phyloP scores from a whole-genome alignment of 768 basidiomycete genomes.

The Cyclocybe aegerita region DNA sequence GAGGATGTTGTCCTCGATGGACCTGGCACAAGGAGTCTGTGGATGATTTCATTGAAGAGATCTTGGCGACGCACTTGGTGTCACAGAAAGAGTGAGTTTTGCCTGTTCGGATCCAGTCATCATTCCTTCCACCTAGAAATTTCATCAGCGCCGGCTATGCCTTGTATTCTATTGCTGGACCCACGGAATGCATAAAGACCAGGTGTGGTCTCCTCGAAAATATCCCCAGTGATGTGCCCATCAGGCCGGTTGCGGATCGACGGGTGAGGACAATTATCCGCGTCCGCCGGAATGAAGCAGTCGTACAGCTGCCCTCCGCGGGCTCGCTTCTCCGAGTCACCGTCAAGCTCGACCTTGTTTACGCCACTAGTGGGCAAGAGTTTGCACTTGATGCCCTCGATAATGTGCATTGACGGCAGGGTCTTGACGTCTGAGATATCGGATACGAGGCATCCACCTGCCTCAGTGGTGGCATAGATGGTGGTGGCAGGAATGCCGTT shows the following conservation, averaged over 20 bases:
- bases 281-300: constrained; percentile 54
- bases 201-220: constrained; percentile 54
- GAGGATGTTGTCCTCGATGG: constrained; percentile 31
- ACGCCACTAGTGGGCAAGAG: constrained; percentile 12
- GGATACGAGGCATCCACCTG: constrained; percentile 4
- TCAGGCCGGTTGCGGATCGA: constrained; percentile 54
- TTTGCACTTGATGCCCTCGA: constrained; percentile 25
- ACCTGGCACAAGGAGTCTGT: constrained; percentile 14
- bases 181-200: constrained; percentile 47
- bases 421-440: neutral
- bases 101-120: constrained; percentile 73
- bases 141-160: neutral
- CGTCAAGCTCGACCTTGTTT: constrained; percentile 28
- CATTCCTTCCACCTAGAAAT: constrained; percentile 52
- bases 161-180: neutral
- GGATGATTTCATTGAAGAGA: neutral
- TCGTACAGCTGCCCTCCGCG: constrained; percentile 44
- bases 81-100: constrained; percentile 65
- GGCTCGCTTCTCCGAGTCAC: constrained; percentile 35
- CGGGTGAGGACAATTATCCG: constrained; percentile 57
- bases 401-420: constrained; percentile 10
- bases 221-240: constrained; percentile 68
- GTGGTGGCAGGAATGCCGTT: constrained; percentile 6
- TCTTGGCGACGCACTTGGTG: constrained; percentile 47
- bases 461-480: constrained; percentile 8